phyloP scores from a whole-genome alignment of 164 flowering plant genomes.

The Kalanchoe fedtschenkoi region DNA sequence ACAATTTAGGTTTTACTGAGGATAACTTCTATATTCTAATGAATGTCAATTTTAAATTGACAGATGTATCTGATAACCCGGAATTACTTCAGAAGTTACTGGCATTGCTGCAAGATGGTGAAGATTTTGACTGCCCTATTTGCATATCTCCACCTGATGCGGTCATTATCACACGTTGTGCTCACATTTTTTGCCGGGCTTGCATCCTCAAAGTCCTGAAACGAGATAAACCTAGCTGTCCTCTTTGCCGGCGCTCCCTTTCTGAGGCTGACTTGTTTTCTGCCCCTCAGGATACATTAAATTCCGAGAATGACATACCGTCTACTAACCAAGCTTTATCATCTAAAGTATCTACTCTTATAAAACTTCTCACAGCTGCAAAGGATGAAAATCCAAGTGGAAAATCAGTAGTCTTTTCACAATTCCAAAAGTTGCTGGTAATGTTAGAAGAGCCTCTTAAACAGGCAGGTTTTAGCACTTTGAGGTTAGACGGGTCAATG shows the following conservation, averaged over 20 bases:
- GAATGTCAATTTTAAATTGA: conserved; percentile 5
- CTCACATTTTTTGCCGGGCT: conserved; percentile 69
- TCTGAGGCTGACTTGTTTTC: conserved; percentile 56
- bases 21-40: neutral
- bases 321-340: conserved; percentile 20
- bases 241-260: conserved; percentile 70
- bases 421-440: conserved; percentile 69
- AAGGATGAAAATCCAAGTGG: conserved; percentile 30
- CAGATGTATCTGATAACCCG: conserved; percentile 81
- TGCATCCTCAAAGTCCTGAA: conserved; percentile 66
- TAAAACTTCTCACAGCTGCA: conserved; percentile 41
- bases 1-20: neutral
- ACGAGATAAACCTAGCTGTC: conserved; percentile 47
- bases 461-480: conserved; percentile 54
- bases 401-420: conserved; percentile 83
- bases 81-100: conserved; percentile 61
- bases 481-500: conserved; percentile 79
- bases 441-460: conserved; percentile 64
- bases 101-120: conserved; percentile 66
- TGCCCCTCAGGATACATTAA: conserved; percentile 47
- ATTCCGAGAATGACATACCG: conserved; percentile 1
- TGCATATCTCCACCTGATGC: conserved; percentile 69
- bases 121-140: conserved; percentile 84
- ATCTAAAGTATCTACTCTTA: conserved; percentile 58
- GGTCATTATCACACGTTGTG: conserved; percentile 62